Evolutionary conservation across 306 rosid genomes (phyloP).

Genomic region (Albizia julibrissin): DNA sequence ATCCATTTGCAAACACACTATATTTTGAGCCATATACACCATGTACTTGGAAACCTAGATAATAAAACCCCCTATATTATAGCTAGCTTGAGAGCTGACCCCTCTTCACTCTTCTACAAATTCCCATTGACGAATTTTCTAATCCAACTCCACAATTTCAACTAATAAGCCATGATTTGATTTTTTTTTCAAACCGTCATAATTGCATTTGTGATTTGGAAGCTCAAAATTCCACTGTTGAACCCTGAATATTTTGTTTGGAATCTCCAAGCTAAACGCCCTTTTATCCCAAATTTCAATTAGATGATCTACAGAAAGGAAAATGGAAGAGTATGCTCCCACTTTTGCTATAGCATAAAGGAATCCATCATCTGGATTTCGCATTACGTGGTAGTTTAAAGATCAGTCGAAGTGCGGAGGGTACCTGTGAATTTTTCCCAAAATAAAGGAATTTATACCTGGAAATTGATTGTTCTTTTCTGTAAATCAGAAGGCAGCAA

Average conservation of each 20-base stretch:
- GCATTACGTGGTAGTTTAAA: background rate
- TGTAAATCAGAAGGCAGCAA: constrained; percentile 64
- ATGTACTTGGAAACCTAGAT: background rate
- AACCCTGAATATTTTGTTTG: background rate
- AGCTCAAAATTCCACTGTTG: background rate
- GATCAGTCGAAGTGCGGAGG: background rate
- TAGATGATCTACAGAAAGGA: background rate
- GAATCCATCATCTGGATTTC: background rate
- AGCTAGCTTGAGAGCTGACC: background rate
- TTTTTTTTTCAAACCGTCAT: background rate
- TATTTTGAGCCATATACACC: background rate
- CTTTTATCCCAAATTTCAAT: background rate
- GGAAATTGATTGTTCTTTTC: constrained; percentile 68
- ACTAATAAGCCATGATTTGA: background rate
- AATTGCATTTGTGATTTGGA: background rate
- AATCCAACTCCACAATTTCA: background rate
- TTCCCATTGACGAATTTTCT: background rate
- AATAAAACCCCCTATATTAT: background rate
- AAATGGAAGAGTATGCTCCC: background rate
- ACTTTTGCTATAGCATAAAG: background rate
- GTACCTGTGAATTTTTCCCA: background rate
- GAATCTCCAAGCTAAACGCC: background rate
- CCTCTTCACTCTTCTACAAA: background rate
- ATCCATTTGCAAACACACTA: background rate
- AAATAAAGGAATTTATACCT: constrained; percentile 42